phyloP scores from a whole-genome alignment of 345 rosid species.

The Boechera retrofracta region DNA sequence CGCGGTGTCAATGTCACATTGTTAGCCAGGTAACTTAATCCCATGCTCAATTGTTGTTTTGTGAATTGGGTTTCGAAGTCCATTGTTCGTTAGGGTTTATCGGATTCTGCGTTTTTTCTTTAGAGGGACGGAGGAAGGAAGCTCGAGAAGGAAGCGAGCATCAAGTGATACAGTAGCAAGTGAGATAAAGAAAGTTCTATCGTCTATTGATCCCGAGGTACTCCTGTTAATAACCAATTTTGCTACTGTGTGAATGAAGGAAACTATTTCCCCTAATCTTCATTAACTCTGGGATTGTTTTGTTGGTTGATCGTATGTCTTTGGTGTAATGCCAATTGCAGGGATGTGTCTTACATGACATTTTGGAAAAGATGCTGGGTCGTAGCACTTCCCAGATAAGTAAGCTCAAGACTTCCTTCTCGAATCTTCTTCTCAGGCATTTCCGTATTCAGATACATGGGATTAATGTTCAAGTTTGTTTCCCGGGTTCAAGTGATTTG shows the following conservation, averaged over 20 bases:
- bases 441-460: constrained; percentile 55
- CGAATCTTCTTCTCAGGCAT: constrained; percentile 69
- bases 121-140: constrained; percentile 56
- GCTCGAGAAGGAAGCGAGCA: constrained; percentile 43
- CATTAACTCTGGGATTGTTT: constrained; percentile 4
- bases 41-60: constrained; percentile 10
- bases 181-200: constrained; percentile 60
- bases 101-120: constrained; percentile 5
- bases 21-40: constrained; percentile 52
- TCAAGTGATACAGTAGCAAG: constrained; percentile 39
- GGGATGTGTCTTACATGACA: constrained; percentile 75
- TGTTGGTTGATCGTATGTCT: background rate
- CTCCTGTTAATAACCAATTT: background rate
- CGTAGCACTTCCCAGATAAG: constrained; percentile 47
- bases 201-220: constrained; percentile 83
- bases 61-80: constrained; percentile 11
- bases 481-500: constrained; percentile 56
- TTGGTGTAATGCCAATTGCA: constrained; percentile 39
- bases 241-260: constrained; percentile 7
- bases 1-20: constrained; percentile 62
- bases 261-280: constrained; percentile 1
- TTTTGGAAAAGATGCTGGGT: constrained; percentile 58
- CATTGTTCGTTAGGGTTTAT: background rate
- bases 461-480: constrained; percentile 54
- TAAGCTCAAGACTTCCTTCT: constrained; percentile 55